Evolutionary conservation across 1,284 basidiomycete genomes (phyloP).

Genomic region (Inonotus obliquus): DNA sequence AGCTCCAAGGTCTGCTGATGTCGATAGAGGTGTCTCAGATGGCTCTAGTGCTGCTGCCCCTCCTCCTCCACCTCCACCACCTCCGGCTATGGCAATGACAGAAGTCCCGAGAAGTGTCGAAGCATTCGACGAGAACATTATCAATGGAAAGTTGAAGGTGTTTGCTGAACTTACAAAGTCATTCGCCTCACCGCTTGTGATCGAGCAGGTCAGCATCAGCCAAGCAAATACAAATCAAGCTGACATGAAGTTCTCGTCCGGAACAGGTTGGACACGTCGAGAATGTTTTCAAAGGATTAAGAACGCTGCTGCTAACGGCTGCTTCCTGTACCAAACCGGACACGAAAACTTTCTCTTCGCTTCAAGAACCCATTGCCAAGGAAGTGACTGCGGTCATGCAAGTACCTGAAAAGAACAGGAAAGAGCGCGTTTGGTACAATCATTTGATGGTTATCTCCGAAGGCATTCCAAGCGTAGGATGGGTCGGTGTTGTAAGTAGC

Average conservation of each 20-base stretch:
- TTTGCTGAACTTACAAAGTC: slow-evolving; percentile 73
- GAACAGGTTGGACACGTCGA: slow-evolving; percentile 65
- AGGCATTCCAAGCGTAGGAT: slow-evolving; percentile 84
- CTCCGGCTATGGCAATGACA: slow-evolving; percentile 34
- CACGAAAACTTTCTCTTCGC: slow-evolving; percentile 48
- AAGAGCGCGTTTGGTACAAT: slow-evolving; percentile 78
- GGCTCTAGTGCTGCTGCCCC: slow-evolving; percentile 33
- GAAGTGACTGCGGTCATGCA: slow-evolving; percentile 75
- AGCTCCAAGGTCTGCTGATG: slow-evolving; percentile 25
- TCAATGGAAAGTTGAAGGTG: slow-evolving; percentile 67
- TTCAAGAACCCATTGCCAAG: slow-evolving; percentile 71
- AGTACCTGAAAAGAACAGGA: slow-evolving; percentile 79
- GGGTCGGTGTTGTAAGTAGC: slow-evolving; percentile 76
- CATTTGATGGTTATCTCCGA: slow-evolving; percentile 83
- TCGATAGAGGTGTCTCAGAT: slow-evolving; percentile 27
- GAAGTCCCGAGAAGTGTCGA: slow-evolving; percentile 57
- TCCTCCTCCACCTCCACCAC: slow-evolving; percentile 35
- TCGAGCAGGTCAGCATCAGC: slow-evolving; percentile 63
- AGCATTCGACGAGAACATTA: slow-evolving; percentile 73
- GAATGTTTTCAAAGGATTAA: slow-evolving; percentile 67
- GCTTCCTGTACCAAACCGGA: slow-evolving; percentile 80
- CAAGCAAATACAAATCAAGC: background rate
- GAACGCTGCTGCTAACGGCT: slow-evolving; percentile 64
- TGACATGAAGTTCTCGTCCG: slow-evolving; percentile 6
- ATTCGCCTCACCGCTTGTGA: slow-evolving; percentile 66